Base-by-base conservation (phyloP, 1,139 yeast genomes). In the Pichia sp. region DNA sequence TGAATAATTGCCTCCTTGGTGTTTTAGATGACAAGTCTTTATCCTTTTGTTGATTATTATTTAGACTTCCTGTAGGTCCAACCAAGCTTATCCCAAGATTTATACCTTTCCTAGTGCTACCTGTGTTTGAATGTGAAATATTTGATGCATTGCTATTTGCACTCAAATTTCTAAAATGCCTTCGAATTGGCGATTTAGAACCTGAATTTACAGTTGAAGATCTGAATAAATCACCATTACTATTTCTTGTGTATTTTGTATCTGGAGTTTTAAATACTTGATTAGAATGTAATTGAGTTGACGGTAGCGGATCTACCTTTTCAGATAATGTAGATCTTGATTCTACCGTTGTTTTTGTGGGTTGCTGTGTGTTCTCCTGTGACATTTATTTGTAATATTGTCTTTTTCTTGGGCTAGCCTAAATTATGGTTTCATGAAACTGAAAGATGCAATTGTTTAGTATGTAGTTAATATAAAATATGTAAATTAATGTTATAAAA, bases 21-120 rank as follows among this genome's bases (percentile, higher is more conserved):
- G 50, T 42, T 30, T 34, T 29, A 23, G 16, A 34, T 8, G 31
- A 32, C 12, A 26, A 30, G 6, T 29, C 32, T 26, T 31, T 41
- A 3, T 41, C 30, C 9, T 37, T 37, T 26, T 6, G 8, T 26
- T 8, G 27, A 28, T 28, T 8, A 7, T 12, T 28, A 8, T 7
- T 11, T 12, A 12, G n/a, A 16, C 29, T 35, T 30, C 45, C n/a
- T n/a, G n/a, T 28, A 24, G 50, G 47, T 3, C 59, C 61, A 40
- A 56, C 49, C 3, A 60, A 51, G 41, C 50, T 54, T 35, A 60
- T 47, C 0, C 65, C 65, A 30, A 61, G 36, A 41, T 59, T 61
- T 10, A 60, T 50, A 4, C 65, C 64, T 42, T 51, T 50, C 35
- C 56, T 57, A 24, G 51, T 49, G 35, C 42, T 46, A 39, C 40